phyloP scores from a whole-genome alignment of 169 alveolate genomes.

The Sarcocystis neurona region DNA sequence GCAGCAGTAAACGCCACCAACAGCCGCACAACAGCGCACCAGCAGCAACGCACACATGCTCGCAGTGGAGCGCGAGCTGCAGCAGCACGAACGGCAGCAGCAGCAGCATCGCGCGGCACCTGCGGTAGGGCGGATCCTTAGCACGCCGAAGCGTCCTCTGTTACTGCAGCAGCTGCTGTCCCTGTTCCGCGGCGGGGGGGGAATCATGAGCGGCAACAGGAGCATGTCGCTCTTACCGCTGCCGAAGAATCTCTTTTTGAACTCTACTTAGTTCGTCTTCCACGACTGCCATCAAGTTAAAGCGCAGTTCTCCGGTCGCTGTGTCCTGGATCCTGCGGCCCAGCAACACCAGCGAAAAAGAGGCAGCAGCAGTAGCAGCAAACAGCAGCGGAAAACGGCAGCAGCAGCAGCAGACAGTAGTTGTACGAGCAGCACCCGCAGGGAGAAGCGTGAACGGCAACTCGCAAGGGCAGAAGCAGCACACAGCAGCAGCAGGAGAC shows the following conservation, averaged over 20 bases:
- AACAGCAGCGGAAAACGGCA: conserved; percentile 77
- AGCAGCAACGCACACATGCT: no score
- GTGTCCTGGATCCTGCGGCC: conserved; percentile 25
- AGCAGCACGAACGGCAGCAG: no score
- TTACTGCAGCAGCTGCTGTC: neutral
- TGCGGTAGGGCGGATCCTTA: no score
- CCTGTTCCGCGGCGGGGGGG: no score
- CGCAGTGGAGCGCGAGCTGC: no score
- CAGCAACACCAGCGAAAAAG: neutral
- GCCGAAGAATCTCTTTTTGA: neutral
- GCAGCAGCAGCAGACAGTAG: neutral
- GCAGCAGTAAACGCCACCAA: no score
- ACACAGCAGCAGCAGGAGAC: neutral
- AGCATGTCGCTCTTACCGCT: neutral
- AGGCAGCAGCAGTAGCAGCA: conserved; percentile 24
- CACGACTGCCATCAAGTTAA: conserved; percentile 48
- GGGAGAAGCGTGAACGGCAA: neutral
- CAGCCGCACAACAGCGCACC: no score
- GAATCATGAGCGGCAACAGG: no score
- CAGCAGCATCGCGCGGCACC: no score
- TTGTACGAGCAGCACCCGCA: neutral
- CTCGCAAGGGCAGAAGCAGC: neutral
- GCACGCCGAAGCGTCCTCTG: neutral
- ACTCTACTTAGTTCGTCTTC: neutral
- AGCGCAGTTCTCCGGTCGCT: conserved; percentile 56